These are phyloP conservation scores for Fraxinus ornus DNA, from an alignment of 305 asterid species.

Conservation along the genomic window DNA sequence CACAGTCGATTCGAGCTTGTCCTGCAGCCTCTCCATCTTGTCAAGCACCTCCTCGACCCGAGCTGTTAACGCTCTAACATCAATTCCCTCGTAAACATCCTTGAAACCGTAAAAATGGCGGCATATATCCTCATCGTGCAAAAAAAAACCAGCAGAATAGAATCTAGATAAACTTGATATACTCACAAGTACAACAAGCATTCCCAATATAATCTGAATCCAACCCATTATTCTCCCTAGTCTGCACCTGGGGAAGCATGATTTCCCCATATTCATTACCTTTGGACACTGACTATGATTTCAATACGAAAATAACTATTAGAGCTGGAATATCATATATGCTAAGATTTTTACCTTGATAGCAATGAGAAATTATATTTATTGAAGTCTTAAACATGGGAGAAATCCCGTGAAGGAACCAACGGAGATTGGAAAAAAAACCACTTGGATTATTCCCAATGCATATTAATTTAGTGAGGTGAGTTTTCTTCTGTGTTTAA, in stretches of 20 bases:
- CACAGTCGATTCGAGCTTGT: conserved; percentile 60
- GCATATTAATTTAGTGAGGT: neutral
- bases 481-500: neutral
- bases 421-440: neutral
- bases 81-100: conserved; percentile 35
- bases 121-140: conserved; percentile 66
- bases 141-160: conserved; percentile 66
- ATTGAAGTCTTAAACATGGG: conserved; percentile 23
- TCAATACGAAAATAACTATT: neutral
- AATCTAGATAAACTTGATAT: conserved; percentile 60
- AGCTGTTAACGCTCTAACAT: conserved; percentile 44
- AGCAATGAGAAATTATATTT: conserved; percentile 13
- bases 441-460: conserved; percentile 3
- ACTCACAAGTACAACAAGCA: conserved; percentile 64
- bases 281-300: neutral
- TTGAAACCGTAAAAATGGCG: conserved; percentile 50
- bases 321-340: conserved; percentile 47
- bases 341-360: conserved; percentile 22
- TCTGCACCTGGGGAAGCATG: conserved; percentile 48
- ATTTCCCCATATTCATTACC: conserved; percentile 38
- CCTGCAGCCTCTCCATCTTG: conserved; percentile 61
- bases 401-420: conserved; percentile 25
- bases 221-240: conserved; percentile 65
- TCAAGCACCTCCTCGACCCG: conserved; percentile 63
- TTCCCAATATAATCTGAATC: conserved; percentile 62